Conservation (phyloP, 202 grass and related monocot species). For the Digitaria exilis region DNA sequence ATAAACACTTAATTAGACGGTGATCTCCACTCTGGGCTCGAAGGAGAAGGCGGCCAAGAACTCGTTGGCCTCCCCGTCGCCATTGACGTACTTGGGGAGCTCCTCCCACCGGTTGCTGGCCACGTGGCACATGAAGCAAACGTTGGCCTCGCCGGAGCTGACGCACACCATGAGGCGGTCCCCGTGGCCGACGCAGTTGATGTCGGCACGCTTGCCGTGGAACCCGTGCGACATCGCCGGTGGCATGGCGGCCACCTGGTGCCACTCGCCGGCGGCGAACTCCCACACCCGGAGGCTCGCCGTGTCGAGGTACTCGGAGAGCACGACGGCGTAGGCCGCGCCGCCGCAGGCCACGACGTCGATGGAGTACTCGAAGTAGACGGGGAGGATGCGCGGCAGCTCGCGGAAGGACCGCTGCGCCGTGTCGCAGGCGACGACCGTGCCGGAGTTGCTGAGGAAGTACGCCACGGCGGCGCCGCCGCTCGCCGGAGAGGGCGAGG, state of each 20-base stretch:
- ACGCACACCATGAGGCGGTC: slow-evolving; percentile 70
- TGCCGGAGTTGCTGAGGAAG: slow-evolving; percentile 83
- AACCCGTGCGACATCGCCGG: slow-evolving; percentile 81
- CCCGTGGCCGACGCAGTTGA: slow-evolving; percentile 78
- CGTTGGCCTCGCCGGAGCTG: slow-evolving; percentile 60
- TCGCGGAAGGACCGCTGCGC: slow-evolving; percentile 46
- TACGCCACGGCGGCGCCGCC: slow-evolving; percentile 50
- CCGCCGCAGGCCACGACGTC: slow-evolving; percentile 73
- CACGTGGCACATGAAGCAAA: slow-evolving; percentile 74
- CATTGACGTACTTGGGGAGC: slow-evolving; percentile 57
- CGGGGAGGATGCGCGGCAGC: slow-evolving; percentile 76
- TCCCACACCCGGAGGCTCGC: slow-evolving; percentile 78
- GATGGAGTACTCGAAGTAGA: slow-evolving; percentile 81
- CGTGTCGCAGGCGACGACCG: slow-evolving; percentile 74
- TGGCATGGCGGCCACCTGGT: slow-evolving; percentile 79
- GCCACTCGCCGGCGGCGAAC: slow-evolving; percentile 57
- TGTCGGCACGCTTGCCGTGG: slow-evolving; percentile 64
- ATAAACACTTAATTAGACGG: slow-evolving; percentile 40
- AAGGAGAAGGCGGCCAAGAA: slow-evolving; percentile 93
- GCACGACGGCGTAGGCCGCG: slow-evolving; percentile 67
- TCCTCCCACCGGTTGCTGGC: slow-evolving; percentile 65
- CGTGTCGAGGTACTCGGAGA: slow-evolving; percentile 78
- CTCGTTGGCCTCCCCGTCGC: slow-evolving; percentile 54
- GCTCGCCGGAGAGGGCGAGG: slow-evolving; percentile 10
- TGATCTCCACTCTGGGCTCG: slow-evolving; percentile 85